Base-by-base conservation (phyloP, 2,329 filamentous ascomycete species). In the Fusarium virguliforme region DNA sequence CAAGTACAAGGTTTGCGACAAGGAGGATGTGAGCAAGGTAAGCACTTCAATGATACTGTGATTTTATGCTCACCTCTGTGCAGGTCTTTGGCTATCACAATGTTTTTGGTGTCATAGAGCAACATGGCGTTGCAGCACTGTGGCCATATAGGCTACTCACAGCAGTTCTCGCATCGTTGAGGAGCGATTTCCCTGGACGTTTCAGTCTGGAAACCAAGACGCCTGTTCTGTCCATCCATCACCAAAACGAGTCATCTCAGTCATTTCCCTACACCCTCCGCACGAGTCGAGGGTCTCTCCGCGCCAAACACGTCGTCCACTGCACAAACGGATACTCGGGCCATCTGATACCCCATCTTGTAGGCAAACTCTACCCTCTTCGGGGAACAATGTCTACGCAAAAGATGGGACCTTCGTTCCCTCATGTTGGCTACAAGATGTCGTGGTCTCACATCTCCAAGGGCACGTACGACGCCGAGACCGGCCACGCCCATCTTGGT, bases 261-360 rank as follows among this genome's bases (percentile, higher is more conserved):
- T 8, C 60, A 0, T 64, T 76, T 13, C 82, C 78, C 2, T 87
- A 85, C 70, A 68, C 76, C 1, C 61, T 89, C 0, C 64, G 75
- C 1, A 90, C 88, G 0, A 62, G 72, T 0, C 79, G 85, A n/a
- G 87, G 87, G 1, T 67, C 48, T 0, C 80, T 89, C 8, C 74
- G 72, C 3, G 81, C 86, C 13, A 79, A 79, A 2, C 82, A 88
- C 55, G 77, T 90, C 5, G 80, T 90, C 6, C 86, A 90, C 68
- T 85, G 86, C 41, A 89, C 87, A 2, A 89, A 90, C 68, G 86
- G 81, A 1, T 85, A 85, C 68, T 81, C 84, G 0, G 77, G 83
- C 0, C 83, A 87, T 46, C 80, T 89, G 6, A 75, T 89, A 3
- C 85, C 87, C 0, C 81, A 80, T 0, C 77, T 88, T 3, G 77